Base-by-base conservation (phyloP, 164 flowering plant species). In the Magnolia kwangsiensis region DNA sequence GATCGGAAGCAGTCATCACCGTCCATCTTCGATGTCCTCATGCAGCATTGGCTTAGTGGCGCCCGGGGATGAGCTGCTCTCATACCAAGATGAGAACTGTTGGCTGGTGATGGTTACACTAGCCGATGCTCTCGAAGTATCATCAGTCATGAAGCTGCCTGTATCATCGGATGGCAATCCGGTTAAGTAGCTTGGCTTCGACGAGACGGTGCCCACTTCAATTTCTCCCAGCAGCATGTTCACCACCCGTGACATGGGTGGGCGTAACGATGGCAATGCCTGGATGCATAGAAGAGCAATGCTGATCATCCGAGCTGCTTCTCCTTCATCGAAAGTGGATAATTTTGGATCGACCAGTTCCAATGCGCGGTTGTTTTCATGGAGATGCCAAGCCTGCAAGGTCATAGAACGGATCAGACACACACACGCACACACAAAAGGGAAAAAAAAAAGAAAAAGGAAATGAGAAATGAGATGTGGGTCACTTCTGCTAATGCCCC, bases 241-340 rank as follows among this genome's bases (percentile, higher is more conserved):
- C 16, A 87, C 79, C 23, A 84, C 91, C 4, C 91, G 88, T 2
- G 94, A 88, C 92, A 90, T 90, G 21, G 87, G 29, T 4, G 92
- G 94, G 6, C 92, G 84, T 16, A 83, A 76, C 31, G 59, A 27
- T 68, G 92, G 94, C 27, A 90, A 85, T 21, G 92, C 80, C 78
- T 90, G 94, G 9, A 86, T 90, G 87, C 94, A 90, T 73, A 89
- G 37, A 51, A 90, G 87, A 29, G 87, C 84, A 8, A 89, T 72
- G 24, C 85, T 81, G 14, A 89, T 81, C n/a, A 90, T 69, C 51
- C 88, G 74, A 65, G 55, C 80, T 2, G 78, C 91, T 81, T 88
- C 89, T 55, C 80, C 82, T 72, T 83, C 85, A 31, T 80, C 50
- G 37, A 83, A 89, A 9, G 80, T 68, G 0, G 84, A 49, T 20